Base-by-base conservation (phyloP, 75 land plant genomes). In the Cryptomeria japonica region DNA sequence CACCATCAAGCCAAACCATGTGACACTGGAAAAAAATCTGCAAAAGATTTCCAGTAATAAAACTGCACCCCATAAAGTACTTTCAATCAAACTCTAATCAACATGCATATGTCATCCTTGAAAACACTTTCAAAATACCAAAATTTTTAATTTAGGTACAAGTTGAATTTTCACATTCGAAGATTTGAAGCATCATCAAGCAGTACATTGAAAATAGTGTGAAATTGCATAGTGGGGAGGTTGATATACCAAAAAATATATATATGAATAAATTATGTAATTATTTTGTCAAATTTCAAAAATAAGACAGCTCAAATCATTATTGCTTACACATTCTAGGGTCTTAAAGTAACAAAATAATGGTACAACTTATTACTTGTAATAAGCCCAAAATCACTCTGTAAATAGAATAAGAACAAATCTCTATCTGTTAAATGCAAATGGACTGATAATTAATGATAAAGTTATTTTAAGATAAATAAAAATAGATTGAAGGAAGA, bases 1-100 rank as follows among this genome's bases (percentile, higher is more conserved):
- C 32, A 61, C 5, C 86, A 85, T n/a, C 86, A 85, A 85, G 22
- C 61, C 34, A 47, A 84, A 46, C 15, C 41, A 79, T 25, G 13
- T 75, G 6, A 79, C 22, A 41, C 28, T 22, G 46, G 22, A 41
- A 8, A 39, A n/a, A 39, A 79, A 41, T 79, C 11, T 41, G 42
- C 3, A 8, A 79, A 79, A 39, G 3, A 16, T n/a, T 28, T 46
- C 31, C 22, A 13, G 28, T 22, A 12, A n/a, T 19, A 82, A 46
- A 13, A 82, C 0, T 0, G 3, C 46, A 82, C 13, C 13, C 25
- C 22, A 80, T 37, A 16, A 41, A 41, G 47, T 1, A 37, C 47
- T 80, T 38, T 79, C 8, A n/a, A 80, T 41, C 83, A 80, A 46
- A 10, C 83, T 22, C 13, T 28, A 80, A 25, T 12, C 28, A 25